Evolutionary conservation across 2,329 filamentous ascomycete genomes (phyloP), one percentile per base, ranked within the genome.

Genomic region (Aspergillus neoniger): DNA sequence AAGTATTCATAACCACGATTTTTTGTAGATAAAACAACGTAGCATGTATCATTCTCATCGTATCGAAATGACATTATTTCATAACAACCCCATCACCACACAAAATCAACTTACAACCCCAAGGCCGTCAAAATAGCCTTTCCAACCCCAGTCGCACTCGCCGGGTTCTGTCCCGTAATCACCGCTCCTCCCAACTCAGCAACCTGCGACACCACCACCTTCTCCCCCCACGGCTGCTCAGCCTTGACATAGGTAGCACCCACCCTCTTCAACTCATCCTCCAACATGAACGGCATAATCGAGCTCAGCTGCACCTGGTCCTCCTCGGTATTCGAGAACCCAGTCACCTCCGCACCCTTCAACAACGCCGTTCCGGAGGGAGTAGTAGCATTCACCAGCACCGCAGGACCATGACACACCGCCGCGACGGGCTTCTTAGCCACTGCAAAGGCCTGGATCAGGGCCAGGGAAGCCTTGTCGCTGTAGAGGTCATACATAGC

Each of bases 401-500:
- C 80, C 7, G 77, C 75, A 1, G 80, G 79, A 3, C 77, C 80
- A 65, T 83, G 81, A 70, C 80, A 82, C 60, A 82, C 80, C 1
- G 81, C 82, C 0, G 77, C 74, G n/a, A 83, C 76, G 63, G 82
- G 74, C 66, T 83, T 83, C 58, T 75, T 77, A 1, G 77, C 74
- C 7, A 78, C 76, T 54, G 79, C 81, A 68, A 83, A 83, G 47
- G 80, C 71, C 28, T 76, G 69, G 68, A 83, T 83, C 10, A 83
- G 67, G 14, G 75, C 65, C 39, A 82, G 75, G 15, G 78, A 81
- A 21, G 68, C 72, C 1, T 71, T 50, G 62, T 81, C 75, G 54
- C 70, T 72, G 48, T 76, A 76, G 19, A 83, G 79, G 62, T 83
- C 82, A 70, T 81, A 83, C 79, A 83, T 83, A 17, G 80, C 76